A percentile compares a stretch with the other conserved stretches of the same genome.
phyloP scores from a whole-genome alignment of 108 stramenopile genomes.

The Mediolabrus comicus region DNA sequence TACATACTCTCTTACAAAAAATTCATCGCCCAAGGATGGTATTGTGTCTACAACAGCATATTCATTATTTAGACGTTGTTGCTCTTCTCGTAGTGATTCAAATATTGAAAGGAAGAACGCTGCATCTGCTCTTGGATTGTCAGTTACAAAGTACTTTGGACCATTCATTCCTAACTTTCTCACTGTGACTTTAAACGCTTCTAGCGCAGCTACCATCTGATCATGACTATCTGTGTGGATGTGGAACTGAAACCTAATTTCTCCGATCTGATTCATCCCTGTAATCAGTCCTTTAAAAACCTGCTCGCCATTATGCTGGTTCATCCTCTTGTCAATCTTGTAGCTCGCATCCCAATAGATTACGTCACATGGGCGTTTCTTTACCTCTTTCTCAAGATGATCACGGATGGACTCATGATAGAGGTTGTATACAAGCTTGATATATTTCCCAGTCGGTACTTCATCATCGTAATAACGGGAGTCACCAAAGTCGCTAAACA shows the following conservation, averaged over 20 bases:
- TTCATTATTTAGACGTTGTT: slow-evolving; percentile 5
- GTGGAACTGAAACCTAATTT: slow-evolving; percentile 30
- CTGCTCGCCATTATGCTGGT: slow-evolving; percentile 1
- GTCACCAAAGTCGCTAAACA: not conserved
- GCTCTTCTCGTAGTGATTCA: slow-evolving; percentile 11
- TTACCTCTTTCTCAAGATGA: slow-evolving; percentile 22
- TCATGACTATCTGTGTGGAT: slow-evolving; percentile 28
- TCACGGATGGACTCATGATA: slow-evolving; percentile 8
- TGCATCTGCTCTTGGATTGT: slow-evolving; percentile 25
- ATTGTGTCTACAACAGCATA: too few relatives aligned
- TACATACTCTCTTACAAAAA: not conserved
- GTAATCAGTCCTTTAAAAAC: slow-evolving; percentile 30
- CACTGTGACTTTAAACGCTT: slow-evolving; percentile 17
- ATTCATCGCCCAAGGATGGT: too few relatives aligned
- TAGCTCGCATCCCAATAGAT: slow-evolving; percentile 30
- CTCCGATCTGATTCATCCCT: slow-evolving; percentile 20
- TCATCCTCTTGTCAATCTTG: slow-evolving; percentile 22
- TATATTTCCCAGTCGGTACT: slow-evolving; percentile 29
- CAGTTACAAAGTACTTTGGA: slow-evolving; percentile 1
- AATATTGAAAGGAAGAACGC: slow-evolving; percentile 4
- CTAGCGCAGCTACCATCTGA: slow-evolving; percentile 17
- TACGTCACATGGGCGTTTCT: slow-evolving; percentile 14
- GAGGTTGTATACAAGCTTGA: slow-evolving; percentile 13
- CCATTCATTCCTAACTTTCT: not conserved
- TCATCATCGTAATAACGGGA: slow-evolving; percentile 8